These are phyloP conservation scores for Avena eriantha DNA, from an alignment of 176 grass and related monocot genomes.

Conservation along the genomic window DNA sequence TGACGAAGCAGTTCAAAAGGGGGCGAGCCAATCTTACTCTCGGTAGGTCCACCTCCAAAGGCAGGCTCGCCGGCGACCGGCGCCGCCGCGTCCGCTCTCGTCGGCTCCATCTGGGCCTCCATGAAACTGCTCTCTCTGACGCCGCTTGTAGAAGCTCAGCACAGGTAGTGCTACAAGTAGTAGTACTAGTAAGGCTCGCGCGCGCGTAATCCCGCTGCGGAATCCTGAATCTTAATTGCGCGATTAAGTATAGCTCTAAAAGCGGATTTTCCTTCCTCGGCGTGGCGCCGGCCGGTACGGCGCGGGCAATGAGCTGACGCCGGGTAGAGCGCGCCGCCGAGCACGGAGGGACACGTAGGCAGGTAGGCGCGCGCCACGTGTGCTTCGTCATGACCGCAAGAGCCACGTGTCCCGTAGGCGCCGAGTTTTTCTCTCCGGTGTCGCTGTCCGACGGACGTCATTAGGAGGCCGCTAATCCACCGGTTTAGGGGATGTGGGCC, in stretches of 20 bases:
- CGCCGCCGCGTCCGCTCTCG: neutral
- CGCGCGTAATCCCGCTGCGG: neutral
- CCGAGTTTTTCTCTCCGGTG: neutral
- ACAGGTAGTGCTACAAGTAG: neutral
- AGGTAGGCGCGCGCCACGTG: neutral
- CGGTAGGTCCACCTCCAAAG: neutral
- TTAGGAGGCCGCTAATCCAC: too few species aligned
- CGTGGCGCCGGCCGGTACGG: neutral
- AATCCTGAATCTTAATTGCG: too few species aligned
- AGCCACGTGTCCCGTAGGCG: neutral
- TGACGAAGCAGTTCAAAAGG: too few species aligned
- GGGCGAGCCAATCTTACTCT: constrained; percentile 47
- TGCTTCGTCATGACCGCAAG: neutral
- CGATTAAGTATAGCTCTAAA: neutral
- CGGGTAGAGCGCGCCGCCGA: neutral
- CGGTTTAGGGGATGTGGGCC: too few species aligned
- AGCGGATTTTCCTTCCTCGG: neutral
- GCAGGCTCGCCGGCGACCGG: neutral
- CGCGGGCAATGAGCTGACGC: neutral
- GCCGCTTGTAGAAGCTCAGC: neutral
- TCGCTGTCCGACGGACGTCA: neutral
- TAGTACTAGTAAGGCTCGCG: neutral
- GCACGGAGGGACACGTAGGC: neutral
- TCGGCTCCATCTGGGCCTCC: constrained; percentile 15
- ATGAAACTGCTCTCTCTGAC: neutral